Base-by-base conservation (phyloP, 2,329 filamentous ascomycete species). In the Sporothrix dimorphospora region DNA sequence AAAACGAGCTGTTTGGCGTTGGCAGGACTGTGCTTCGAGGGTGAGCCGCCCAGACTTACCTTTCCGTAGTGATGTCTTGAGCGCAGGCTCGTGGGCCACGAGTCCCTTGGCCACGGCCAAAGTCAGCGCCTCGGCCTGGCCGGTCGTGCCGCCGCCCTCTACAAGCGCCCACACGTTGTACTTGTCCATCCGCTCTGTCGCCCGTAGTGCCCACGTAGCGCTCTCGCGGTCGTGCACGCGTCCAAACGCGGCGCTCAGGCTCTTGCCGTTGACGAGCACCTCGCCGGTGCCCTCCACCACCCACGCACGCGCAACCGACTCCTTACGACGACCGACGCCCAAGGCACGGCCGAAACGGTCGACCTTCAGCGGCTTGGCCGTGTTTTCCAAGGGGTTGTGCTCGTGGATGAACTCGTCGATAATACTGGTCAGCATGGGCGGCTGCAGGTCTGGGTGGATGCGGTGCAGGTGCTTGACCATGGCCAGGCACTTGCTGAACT, bases 131-230 rank as follows among this genome's bases (percentile, higher is more conserved):
- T 99, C 96, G 8, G 96, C 95, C 82, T 99, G 97, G 2, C 96
- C 96, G 67, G 96, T 99, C 65, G 92, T 92, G 77, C 96, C 96
- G 76, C 96, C 96, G 71, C 96, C 96, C 73, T 88, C 86, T 3
- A 94, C 93, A 67, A 92, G 83, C 70, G 91, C 94, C 91, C 94
- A 99, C 3, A 98, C 89, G 79, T 99, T 99, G 85, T 99, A 99
- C 82, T 98, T 98, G 85, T 97, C 94, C 75, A 97, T 82, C 75
- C 96, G 87, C 57, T 92, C 86, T 30, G 94, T 97, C 67, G 90
- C 87, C 78, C 94, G 94, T 78, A 99, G 82, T 8, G 95, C 90
- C 95, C 95, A 99, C 4, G 97, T 84, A 2, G 93, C 95, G 79
- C 94, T 98, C 84, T 98, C 96, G 57, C 96, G 90, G 81, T 99